Percentiles rank a stretch among this genome's conserved stretches.
Conservation (phyloP, 345 rosid genomes). For the Hibiscus mutabilis region DNA sequence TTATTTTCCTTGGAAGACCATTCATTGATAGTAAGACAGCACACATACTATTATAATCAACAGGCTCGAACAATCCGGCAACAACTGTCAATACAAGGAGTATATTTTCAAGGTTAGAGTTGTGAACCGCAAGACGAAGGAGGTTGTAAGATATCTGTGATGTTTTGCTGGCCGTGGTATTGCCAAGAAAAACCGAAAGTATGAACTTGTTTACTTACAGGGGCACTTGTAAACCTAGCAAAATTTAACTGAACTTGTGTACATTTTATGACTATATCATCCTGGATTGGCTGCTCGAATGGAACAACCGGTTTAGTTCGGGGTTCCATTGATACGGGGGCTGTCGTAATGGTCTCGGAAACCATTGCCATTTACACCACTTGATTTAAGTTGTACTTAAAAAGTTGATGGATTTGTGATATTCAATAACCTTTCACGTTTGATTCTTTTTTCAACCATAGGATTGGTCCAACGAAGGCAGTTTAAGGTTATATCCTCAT, state of each 20-base stretch:
- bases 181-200: not conserved
- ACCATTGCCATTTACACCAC: not conserved
- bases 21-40: not conserved
- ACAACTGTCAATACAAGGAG: constrained; percentile 23
- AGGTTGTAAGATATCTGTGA: not conserved
- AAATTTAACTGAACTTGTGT: not conserved
- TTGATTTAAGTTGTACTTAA: not conserved
- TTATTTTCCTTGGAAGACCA: not conserved
- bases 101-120: not conserved
- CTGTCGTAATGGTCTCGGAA: not conserved
- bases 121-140: not conserved
- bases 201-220: not conserved
- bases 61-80: not conserved
- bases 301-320: not conserved
- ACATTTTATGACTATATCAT: not conserved
- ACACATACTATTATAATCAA: not conserved
- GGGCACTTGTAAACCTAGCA: constrained; percentile 2
- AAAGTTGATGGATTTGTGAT: not conserved
- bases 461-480: not conserved
- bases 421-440: not conserved
- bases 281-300: not conserved
- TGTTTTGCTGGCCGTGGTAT: not conserved
- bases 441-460: not conserved
- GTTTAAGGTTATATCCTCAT: not conserved
- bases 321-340: not conserved